Conservation (phyloP, 225 moss, liverwort and hornwort genomes). For the Marchantia polymorpha region DNA sequence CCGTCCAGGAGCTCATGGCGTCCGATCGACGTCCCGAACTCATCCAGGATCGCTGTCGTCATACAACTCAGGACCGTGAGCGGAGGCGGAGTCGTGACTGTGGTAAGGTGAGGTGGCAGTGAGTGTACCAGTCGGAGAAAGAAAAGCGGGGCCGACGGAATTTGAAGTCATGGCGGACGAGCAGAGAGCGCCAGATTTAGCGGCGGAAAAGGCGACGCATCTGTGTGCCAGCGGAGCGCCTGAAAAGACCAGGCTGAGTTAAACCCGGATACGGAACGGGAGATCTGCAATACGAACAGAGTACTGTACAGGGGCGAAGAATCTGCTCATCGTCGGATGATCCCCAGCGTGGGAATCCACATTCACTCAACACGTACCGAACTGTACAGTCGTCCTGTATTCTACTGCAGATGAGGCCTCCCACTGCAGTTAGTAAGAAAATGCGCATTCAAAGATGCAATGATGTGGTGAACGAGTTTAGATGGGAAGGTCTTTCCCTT, state of each 20-base stretch:
- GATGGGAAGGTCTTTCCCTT: too few species aligned
- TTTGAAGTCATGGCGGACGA: background rate
- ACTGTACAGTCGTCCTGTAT: background rate
- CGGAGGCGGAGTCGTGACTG: too few species aligned
- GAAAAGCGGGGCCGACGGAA: background rate
- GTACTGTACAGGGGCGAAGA: background rate
- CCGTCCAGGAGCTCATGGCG: too few species aligned
- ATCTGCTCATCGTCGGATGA: background rate
- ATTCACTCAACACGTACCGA: background rate
- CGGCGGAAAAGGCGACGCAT: background rate
- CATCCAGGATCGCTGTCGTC: too few species aligned
- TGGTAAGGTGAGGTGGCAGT: too few species aligned
- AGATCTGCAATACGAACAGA: background rate
- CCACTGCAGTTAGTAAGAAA: too few species aligned
- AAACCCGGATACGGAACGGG: background rate
- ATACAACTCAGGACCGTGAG: too few species aligned
- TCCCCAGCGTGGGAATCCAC: background rate
- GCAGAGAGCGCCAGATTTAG: background rate
- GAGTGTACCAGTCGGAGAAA: too few species aligned
- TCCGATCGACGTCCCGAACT: too few species aligned
- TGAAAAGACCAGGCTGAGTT: background rate
- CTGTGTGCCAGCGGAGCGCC: background rate
- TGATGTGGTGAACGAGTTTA: too few species aligned
- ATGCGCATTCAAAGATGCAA: too few species aligned
- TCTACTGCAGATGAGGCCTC: too few species aligned